Evolutionary conservation across 78 protist species (phyloP).

Genomic region (Diacronema lutheri): DNA sequence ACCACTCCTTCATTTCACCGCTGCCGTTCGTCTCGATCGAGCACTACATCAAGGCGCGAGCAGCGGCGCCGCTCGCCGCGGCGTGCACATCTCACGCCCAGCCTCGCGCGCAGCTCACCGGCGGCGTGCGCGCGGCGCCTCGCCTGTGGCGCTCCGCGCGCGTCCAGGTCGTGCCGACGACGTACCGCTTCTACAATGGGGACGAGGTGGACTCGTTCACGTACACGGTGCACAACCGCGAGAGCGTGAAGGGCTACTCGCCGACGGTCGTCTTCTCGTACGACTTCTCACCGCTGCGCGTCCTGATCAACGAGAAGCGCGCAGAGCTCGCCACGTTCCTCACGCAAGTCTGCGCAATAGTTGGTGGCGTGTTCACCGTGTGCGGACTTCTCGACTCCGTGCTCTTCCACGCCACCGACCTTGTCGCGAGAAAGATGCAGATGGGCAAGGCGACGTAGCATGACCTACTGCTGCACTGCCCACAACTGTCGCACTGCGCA

Average conservation of each 20-base stretch:
- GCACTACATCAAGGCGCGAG: too few species aligned
- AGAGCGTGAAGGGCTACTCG: too few species aligned
- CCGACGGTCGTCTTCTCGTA: not conserved
- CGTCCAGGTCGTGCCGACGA: constrained; percentile 87
- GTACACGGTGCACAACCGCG: too few species aligned
- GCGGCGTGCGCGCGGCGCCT: too few species aligned
- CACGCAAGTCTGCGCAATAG: constrained; percentile 3
- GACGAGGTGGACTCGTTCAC: constrained; percentile 50
- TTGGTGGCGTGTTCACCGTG: constrained; percentile 28
- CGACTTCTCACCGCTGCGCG: not conserved
- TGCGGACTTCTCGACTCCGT: not conserved
- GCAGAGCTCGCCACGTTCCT: not conserved
- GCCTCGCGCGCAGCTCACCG: too few species aligned
- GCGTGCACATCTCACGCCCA: too few species aligned
- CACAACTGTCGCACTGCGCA: too few species aligned
- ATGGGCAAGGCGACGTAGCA: constrained; percentile 3
- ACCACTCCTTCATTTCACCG: too few species aligned
- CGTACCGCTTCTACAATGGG: constrained; percentile 48
- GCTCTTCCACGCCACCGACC: not conserved
- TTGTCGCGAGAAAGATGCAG: not conserved
- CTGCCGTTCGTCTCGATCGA: too few species aligned
- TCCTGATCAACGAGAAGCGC: not conserved
- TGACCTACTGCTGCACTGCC: too few species aligned
- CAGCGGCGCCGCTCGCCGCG: too few species aligned
- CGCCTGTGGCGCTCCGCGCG: too few species aligned